Base-by-base conservation (phyloP, 768 basidiomycete species). In the Suillus hirtellus region DNA sequence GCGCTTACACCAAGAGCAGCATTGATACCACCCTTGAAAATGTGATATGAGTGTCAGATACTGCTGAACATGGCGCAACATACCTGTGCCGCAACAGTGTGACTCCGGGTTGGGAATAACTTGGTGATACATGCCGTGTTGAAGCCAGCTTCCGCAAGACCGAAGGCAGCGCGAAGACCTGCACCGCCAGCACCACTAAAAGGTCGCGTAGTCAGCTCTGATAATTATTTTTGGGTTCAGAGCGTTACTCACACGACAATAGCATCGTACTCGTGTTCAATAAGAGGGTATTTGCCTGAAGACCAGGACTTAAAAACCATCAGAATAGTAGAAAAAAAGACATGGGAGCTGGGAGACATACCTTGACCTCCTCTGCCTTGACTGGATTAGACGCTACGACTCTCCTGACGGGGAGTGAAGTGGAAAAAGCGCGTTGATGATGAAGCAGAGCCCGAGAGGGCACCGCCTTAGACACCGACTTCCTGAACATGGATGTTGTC, bases 81-180 rank as follows among this genome's bases (percentile, higher is more conserved):
- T 70, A 89, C 91, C 84, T 98, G 96, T 61, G 97, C 97, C 62
- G 97, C 97, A 65, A 99, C 97, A 42, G 97, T 99, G 75, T 99
- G 97, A 81, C 92, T 95, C 78, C 97, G 86, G 24, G 97, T 99
- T 10, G 97, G 97, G 84, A 99, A 99, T 19, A 99, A 85, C 79
- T 99, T 99, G 69, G 96, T 98, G 77, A 99, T 98, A 75, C 97
- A 99, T 21, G 97, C 97, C 19, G 97, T 99, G 73, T 99, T 99
- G 79, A 99, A 91, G 61, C 97, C 97, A 66, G 94, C 93, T 79
- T 99, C 96, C 63, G 97, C 97, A 47, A 99, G 87, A 80, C 97
- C 96, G 76, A 99, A 99, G 21, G 96, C 96, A 49, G 96, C 97
- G 77, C 97, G 88, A 70, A 99, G 85, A 79, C 97, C 97, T 58